Percentiles rank a stretch among this genome's conserved stretches.
Evolutionary conservation across 1,284 basidiomycete species (phyloP).

Genomic region (Leccinum subrobustum): DNA sequence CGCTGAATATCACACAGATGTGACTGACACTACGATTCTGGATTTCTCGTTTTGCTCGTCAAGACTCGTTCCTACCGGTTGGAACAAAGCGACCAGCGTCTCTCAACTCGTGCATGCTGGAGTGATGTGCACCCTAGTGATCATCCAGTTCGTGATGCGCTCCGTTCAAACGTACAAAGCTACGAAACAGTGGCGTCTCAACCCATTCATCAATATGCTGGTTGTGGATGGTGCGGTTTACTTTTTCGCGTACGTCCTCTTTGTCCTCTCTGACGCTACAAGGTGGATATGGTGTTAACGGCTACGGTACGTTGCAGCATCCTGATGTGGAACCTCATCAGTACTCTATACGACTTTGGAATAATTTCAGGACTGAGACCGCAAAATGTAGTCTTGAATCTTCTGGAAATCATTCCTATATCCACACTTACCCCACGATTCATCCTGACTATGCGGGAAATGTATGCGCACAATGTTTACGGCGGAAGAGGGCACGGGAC

Average conservation of each 20-base stretch:
- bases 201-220: conserved; percentile 9
- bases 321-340: conserved; percentile 7
- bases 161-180: conserved; percentile 4
- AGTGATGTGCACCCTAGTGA: conserved; percentile 8
- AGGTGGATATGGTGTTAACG: background rate
- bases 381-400: background rate
- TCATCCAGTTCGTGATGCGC: conserved; percentile 5
- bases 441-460: conserved; percentile 6
- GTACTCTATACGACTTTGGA: background rate
- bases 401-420: background rate
- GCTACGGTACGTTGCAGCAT: background rate
- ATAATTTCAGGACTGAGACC: background rate
- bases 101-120: background rate
- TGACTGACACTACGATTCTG: background rate
- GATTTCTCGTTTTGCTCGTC: background rate
- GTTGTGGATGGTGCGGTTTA: conserved; percentile 13
- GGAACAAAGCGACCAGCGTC: background rate
- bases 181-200: conserved; percentile 12
- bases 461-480: conserved; percentile 2
- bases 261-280: background rate
- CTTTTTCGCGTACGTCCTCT: conserved; percentile 11
- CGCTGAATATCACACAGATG: background rate
- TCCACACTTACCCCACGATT: conserved; percentile 10
- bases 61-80: background rate
- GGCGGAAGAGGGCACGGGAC: background rate